phyloP scores from a whole-genome alignment of 352 stramenopile species.

The Lagenidium giganteum region DNA sequence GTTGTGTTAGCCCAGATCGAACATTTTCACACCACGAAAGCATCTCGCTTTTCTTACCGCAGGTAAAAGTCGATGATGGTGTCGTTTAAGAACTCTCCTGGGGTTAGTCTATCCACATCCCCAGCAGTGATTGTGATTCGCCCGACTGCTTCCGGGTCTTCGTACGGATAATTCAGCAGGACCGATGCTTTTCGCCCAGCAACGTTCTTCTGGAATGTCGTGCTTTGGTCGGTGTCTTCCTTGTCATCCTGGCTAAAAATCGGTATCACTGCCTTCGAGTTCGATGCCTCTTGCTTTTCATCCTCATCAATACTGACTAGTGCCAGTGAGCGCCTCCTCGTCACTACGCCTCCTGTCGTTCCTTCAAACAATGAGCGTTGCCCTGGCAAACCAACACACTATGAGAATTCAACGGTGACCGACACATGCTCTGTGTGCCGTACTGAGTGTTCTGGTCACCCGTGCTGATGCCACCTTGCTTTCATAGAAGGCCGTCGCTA shows the following conservation, averaged over 20 bases:
- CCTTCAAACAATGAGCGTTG: too few relatives aligned
- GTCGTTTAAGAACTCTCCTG: slow-evolving; percentile 89
- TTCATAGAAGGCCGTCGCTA: too few relatives aligned
- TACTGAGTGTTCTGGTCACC: too few relatives aligned
- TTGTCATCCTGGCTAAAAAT: slow-evolving; percentile 8
- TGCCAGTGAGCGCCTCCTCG: slow-evolving; percentile 9
- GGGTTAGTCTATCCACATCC: slow-evolving; percentile 74
- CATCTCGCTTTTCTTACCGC: slow-evolving; percentile 41
- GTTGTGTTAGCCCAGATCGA: not conserved
- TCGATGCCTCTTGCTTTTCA: slow-evolving; percentile 7
- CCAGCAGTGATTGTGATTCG: slow-evolving; percentile 67
- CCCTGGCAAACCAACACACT: too few relatives aligned
- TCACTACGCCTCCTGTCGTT: too few relatives aligned
- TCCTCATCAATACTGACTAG: not conserved
- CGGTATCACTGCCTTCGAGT: too few relatives aligned
- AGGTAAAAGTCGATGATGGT: slow-evolving; percentile 89
- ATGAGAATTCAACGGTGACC: too few relatives aligned
- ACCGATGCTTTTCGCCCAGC: too few relatives aligned
- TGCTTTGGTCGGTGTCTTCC: slow-evolving; percentile 8
- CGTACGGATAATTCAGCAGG: slow-evolving; percentile 48
- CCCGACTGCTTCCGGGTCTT: slow-evolving; percentile 30
- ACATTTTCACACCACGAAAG: not conserved
- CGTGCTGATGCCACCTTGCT: too few relatives aligned
- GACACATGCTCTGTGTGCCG: too few relatives aligned
- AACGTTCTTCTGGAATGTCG: too few relatives aligned